Conservation (phyloP, 805 yeast genomes). For the Sporopachydermia lactativora region DNA sequence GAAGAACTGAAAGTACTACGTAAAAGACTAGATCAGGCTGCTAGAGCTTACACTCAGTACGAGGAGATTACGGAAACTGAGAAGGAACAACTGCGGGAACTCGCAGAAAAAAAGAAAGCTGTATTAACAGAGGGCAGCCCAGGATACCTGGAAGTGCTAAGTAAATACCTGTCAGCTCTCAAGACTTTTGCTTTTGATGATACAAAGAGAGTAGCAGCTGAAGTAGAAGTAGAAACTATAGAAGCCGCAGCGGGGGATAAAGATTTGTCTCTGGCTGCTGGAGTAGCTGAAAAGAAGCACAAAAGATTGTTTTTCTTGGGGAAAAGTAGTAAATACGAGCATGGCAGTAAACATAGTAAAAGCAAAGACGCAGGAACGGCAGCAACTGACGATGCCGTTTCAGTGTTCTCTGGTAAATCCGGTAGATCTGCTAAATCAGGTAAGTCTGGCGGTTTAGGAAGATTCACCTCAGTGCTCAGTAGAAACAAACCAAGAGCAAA, state of each 20-base stretch:
- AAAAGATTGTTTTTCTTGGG: conserved; percentile 38
- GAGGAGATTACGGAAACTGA: conserved; percentile 19
- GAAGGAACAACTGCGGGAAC: conserved; percentile 14
- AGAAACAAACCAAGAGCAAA: neutral
- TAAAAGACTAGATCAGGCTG: conserved; percentile 30
- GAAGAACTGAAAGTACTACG: conserved; percentile 45
- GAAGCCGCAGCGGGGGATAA: conserved; percentile 70
- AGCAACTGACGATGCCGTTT: neutral
- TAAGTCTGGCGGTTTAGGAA: conserved; percentile 1
- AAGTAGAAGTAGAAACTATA: conserved; percentile 83
- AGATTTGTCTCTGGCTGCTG: conserved; percentile 46
- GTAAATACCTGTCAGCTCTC: conserved; percentile 36
- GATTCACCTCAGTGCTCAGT: neutral
- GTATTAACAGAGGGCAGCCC: conserved; percentile 31
- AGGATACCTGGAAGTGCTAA: conserved; percentile 33
- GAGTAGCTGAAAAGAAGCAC: conserved; percentile 40
- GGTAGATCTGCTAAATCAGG: neutral
- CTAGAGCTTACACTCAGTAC: conserved; percentile 16
- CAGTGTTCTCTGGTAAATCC: neutral
- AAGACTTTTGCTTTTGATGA: conserved; percentile 61
- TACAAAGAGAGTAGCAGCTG: conserved; percentile 54
- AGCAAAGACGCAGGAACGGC: neutral
- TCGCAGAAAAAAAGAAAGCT: conserved; percentile 18
- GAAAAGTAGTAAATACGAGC: conserved; percentile 7
- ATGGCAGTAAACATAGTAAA: conserved; percentile 5